Percentiles rank a stretch among this genome's conserved stretches.
Conservation (phyloP, 2,329 filamentous ascomycete species). For the Gliomastix tumulicola region DNA sequence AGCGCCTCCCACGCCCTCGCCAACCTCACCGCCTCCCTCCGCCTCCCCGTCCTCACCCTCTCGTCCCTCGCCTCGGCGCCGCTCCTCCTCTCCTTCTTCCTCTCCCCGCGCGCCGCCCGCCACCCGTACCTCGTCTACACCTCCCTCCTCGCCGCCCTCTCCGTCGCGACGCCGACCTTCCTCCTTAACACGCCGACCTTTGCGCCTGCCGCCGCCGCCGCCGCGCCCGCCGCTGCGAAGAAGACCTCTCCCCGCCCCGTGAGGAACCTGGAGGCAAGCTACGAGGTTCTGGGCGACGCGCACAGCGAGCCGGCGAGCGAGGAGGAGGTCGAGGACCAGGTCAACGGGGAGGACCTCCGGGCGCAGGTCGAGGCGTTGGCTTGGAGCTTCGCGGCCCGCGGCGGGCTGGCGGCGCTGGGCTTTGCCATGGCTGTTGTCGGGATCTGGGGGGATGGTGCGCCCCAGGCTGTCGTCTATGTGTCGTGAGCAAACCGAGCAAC, state of each 20-base stretch:
- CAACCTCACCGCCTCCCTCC: conserved; percentile 56
- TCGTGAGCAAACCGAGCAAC: conserved; percentile 17
- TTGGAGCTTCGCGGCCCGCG: conserved; percentile 46
- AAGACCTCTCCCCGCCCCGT: conserved; percentile 16
- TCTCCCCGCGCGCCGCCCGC: conserved; percentile 67
- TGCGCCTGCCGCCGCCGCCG: conserved; percentile 35
- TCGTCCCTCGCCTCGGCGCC: conserved; percentile 62
- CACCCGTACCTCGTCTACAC: conserved; percentile 93
- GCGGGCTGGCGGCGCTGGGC: conserved; percentile 44
- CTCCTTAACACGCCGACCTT: too few species aligned
- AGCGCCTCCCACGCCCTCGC: conserved; percentile 64
- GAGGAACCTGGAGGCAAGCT: conserved; percentile 60
- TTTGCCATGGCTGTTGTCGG: conserved; percentile 57
- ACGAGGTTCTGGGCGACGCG: conserved; percentile 58
- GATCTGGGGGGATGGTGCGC: conserved; percentile 57
- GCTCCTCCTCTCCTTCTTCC: conserved; percentile 68
- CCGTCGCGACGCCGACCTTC: conserved; percentile 45
- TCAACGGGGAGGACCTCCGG: conserved; percentile 58
- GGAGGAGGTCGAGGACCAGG: conserved; percentile 36
- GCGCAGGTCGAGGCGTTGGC: conserved; percentile 48
- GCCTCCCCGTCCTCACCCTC: conserved; percentile 59
- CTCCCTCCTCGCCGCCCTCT: conserved; percentile 58
- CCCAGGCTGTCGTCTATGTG: conserved; percentile 22
- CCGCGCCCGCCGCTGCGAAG: conserved; percentile 14
- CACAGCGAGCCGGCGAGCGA: conserved; percentile 40